Percentiles rank a stretch among this genome's conserved stretches.
phyloP scores from a whole-genome alignment of 169 alveolate genomes.

The Plasmodium coatneyi region DNA sequence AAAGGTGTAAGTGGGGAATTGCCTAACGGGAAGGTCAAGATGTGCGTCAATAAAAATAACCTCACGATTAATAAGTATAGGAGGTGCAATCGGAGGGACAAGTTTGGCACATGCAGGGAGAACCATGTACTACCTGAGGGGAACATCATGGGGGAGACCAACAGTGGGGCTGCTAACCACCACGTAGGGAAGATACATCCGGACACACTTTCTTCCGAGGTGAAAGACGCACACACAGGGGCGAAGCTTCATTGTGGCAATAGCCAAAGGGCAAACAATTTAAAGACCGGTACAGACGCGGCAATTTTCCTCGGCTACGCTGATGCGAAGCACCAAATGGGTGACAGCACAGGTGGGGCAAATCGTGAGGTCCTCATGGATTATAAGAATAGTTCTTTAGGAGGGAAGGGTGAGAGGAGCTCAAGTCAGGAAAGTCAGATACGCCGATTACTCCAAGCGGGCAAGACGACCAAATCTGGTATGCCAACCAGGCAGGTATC shows the following conservation, averaged over 20 bases:
- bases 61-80: constrained; percentile 8
- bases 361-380: not conserved
- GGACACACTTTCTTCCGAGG: not conserved
- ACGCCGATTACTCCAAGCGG: not conserved
- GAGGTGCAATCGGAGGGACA: not conserved
- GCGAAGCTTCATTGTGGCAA: not conserved
- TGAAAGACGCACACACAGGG: not conserved
- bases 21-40: not conserved
- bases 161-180: not conserved
- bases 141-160: not conserved
- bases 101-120: not conserved
- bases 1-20: not conserved
- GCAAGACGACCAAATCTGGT: not conserved
- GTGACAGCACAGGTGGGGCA: not conserved
- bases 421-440: not conserved
- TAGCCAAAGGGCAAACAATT: not conserved
- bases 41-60: constrained; percentile 11
- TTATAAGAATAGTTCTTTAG: not conserved
- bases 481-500: not conserved
- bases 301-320: not conserved
- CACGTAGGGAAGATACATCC: not conserved
- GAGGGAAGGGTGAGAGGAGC: not conserved
- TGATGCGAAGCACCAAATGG: not conserved
- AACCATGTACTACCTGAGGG: not conserved
- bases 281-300: not conserved